These are phyloP conservation scores for Aspergillus pseudonomiae DNA, from an alignment of 2,329 filamentous ascomycete species.

Conservation along the genomic window DNA sequence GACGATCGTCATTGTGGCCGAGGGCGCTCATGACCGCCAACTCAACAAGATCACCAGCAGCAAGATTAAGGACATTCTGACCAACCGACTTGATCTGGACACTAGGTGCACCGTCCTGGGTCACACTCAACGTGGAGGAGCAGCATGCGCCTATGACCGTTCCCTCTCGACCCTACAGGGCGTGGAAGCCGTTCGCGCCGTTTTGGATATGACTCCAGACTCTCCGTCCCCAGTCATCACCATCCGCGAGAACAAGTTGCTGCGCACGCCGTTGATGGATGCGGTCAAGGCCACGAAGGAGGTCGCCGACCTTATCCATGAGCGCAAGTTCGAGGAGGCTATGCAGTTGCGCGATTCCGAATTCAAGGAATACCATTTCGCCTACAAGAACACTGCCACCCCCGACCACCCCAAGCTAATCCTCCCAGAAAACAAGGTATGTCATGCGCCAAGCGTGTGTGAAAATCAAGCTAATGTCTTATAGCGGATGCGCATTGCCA, in stretches of 20 bases:
- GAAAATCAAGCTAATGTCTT: background rate
- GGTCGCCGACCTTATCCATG: slow-evolving; percentile 79
- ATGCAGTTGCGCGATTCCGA: slow-evolving; percentile 80
- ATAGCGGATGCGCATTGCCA: slow-evolving; percentile 84
- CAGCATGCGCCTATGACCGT: slow-evolving; percentile 88
- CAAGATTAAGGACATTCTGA: slow-evolving; percentile 83
- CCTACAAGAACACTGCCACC: slow-evolving; percentile 3
- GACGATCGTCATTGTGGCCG: slow-evolving; percentile 96
- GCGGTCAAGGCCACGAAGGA: slow-evolving; percentile 84
- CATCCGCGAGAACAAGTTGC: slow-evolving; percentile 96
- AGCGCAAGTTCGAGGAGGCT: slow-evolving; percentile 81
- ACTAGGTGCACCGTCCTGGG: slow-evolving; percentile 93
- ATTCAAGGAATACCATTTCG: slow-evolving; percentile 5
- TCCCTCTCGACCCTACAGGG: slow-evolving; percentile 91
- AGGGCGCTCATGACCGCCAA: slow-evolving; percentile 83
- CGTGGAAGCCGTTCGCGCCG: slow-evolving; percentile 88
- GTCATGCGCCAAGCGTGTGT: too few species aligned
- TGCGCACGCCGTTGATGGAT: slow-evolving; percentile 84
- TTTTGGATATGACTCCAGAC: slow-evolving; percentile 83
- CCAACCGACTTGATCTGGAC: slow-evolving; percentile 76
- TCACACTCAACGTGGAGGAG: slow-evolving; percentile 93
- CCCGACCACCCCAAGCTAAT: slow-evolving; percentile 5
- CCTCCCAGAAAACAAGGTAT: slow-evolving; percentile 5
- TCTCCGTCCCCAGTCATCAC: slow-evolving; percentile 92
- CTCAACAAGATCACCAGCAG: slow-evolving; percentile 79